Percentiles rank a stretch among this genome's conserved stretches.
phyloP scores from a whole-genome alignment of 495 filamentous ascomycete genomes.

The Chaetomium tenue region DNA sequence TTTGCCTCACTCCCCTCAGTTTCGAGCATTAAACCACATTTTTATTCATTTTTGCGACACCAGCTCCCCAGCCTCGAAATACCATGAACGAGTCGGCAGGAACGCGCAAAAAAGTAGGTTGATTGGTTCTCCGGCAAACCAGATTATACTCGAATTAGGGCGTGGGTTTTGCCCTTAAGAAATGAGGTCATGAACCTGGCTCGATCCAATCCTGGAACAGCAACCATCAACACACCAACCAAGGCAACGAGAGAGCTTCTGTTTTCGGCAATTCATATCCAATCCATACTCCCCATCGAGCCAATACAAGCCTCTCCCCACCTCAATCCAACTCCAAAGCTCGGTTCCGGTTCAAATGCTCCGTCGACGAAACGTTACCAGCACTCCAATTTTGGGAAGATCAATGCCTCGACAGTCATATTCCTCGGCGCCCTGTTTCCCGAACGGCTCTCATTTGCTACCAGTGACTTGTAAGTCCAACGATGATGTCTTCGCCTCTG shows the following conservation, averaged over 20 bases:
- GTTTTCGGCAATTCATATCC: neutral
- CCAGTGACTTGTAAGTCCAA: neutral
- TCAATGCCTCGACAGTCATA: neutral
- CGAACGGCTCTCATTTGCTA: slow-evolving; percentile 3
- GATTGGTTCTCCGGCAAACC: too few species aligned
- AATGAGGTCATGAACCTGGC: slow-evolving; percentile 8
- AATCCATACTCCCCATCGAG: too few species aligned
- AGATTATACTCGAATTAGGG: neutral
- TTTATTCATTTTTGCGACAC: too few species aligned
- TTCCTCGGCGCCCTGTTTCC: neutral
- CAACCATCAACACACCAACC: slow-evolving; percentile 3
- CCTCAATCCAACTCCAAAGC: neutral
- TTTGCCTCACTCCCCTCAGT: too few species aligned
- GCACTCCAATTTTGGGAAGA: neutral
- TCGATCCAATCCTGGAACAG: slow-evolving; percentile 4
- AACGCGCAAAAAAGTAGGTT: too few species aligned
- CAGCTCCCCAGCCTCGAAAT: too few species aligned
- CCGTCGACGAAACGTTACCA: neutral
- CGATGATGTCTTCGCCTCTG: slow-evolving; percentile 10
- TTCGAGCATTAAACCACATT: neutral
- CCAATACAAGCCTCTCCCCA: too few species aligned
- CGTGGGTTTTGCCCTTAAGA: neutral
- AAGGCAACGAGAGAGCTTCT: slow-evolving; percentile 2
- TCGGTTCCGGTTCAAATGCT: neutral
- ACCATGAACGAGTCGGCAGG: too few species aligned